A percentile compares a stretch with the other conserved stretches of the same genome.
These are phyloP conservation scores for Cutaneotrichosporon cavernicola DNA, from an alignment of 1,284 basidiomycete genomes.

Conservation along the genomic window DNA sequence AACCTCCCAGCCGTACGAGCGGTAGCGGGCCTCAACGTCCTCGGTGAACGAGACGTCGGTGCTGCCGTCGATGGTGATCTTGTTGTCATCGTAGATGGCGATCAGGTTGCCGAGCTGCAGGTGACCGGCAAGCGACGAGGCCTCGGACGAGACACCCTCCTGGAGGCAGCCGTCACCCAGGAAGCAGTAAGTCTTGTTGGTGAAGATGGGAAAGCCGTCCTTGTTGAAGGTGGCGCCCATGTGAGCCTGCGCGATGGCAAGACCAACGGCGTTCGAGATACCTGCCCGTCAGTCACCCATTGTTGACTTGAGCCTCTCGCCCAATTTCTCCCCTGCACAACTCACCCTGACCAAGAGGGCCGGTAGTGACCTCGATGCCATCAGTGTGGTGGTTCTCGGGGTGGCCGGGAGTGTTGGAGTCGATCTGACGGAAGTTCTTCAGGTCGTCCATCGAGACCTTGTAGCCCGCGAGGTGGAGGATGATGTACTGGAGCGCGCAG, in stretches of 20 bases:
- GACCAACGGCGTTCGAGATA: conserved; percentile 86
- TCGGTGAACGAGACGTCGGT: conserved; percentile 92
- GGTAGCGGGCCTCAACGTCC: conserved; percentile 82
- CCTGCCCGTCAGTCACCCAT: conserved; percentile 28
- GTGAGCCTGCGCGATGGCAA: conserved; percentile 90
- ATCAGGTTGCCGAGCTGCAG: conserved; percentile 90
- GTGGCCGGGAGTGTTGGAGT: conserved; percentile 86
- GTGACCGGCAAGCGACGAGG: conserved; percentile 86
- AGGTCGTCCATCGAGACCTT: conserved; percentile 58
- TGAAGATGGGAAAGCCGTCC: conserved; percentile 75
- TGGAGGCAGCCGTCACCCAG: conserved; percentile 92
- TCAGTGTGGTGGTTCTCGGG: conserved; percentile 85
- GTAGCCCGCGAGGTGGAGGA: conserved; percentile 55
- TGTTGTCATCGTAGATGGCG: conserved; percentile 86
- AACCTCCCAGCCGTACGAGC: conserved; percentile 91
- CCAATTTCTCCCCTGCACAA: conserved; percentile 1
- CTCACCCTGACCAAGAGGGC: conserved; percentile 84
- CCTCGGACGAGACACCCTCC: conserved; percentile 91
- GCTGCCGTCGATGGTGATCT: conserved; percentile 94
- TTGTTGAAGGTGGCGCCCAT: conserved; percentile 86
- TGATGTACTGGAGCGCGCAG: conserved; percentile 62
- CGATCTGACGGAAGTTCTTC: conserved; percentile 64
- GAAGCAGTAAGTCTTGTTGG: conserved; percentile 93
- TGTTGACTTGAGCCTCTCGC: not conserved
- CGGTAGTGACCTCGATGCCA: conserved; percentile 94